Conservation (phyloP, 805 yeast genomes). For the Starmerella floricola region DNA sequence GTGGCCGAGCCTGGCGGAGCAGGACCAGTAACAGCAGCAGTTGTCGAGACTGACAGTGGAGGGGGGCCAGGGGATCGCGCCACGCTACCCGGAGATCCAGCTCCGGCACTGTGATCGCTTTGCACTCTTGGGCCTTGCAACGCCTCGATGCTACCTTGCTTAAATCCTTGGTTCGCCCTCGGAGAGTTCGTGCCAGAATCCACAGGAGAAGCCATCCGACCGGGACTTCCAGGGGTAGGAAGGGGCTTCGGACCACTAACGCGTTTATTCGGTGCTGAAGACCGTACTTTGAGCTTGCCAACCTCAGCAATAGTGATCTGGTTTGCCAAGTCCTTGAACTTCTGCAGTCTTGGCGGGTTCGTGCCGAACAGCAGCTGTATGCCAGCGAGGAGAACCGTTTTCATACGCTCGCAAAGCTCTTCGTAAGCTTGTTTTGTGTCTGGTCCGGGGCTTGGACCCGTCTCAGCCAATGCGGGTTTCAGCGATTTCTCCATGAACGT, state of each 20-base stretch:
- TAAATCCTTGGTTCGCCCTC: not conserved
- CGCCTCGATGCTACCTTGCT: not conserved
- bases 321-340: not conserved
- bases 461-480: not conserved
- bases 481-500: constrained; percentile 18
- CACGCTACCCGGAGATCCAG: not conserved
- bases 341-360: constrained; percentile 6
- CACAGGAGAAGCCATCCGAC: not conserved
- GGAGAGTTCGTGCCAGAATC: not conserved
- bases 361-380: constrained; percentile 7
- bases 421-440: constrained; percentile 1
- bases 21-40: not conserved
- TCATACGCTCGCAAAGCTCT: constrained; percentile 9
- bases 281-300: not conserved
- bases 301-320: not conserved
- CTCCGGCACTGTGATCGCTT: too few relatives aligned
- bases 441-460: not conserved
- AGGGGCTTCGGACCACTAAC: too few relatives aligned
- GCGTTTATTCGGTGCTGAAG: too few relatives aligned
- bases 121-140: not conserved
- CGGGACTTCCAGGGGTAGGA: not conserved
- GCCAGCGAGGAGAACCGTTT: constrained; percentile 10
- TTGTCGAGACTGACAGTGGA: not conserved
- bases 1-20: not conserved
- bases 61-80: not conserved